These are phyloP conservation scores for Platismatia glauca DNA, from an alignment of 495 filamentous ascomycete genomes.

Conservation along the genomic window DNA sequence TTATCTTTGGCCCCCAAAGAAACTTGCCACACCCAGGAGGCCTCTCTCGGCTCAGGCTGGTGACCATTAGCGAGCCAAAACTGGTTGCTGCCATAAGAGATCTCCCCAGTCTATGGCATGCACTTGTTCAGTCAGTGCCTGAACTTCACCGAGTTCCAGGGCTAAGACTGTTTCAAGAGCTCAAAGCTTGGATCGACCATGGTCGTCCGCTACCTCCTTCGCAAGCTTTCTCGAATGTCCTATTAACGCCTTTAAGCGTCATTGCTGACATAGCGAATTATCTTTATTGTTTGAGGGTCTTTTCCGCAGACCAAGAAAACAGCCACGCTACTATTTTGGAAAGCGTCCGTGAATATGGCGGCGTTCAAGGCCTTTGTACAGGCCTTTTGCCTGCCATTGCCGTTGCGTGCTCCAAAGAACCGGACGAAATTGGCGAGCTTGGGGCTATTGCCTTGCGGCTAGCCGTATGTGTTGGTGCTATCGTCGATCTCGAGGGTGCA, in stretches of 20 bases:
- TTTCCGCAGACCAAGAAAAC: not conserved
- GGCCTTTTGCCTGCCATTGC: conserved; percentile 20
- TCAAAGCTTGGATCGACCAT: conserved; percentile 9
- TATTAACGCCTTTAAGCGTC: conserved; percentile 10
- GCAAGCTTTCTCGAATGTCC: no score
- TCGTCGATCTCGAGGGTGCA: conserved; percentile 28
- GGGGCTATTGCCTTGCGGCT: conserved; percentile 21
- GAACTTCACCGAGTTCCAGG: conserved; percentile 8
- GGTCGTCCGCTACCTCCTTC: no score
- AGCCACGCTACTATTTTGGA: conserved; percentile 6
- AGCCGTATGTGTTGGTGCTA: conserved; percentile 27
- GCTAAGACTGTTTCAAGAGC: conserved; percentile 1
- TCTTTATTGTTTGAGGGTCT: conserved; percentile 3
- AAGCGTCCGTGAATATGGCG: conserved; percentile 10
- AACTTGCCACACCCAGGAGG: no score
- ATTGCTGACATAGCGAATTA: conserved; percentile 8
- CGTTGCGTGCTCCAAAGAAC: conserved; percentile 11
- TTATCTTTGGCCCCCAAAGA: no score
- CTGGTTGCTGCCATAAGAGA: no score
- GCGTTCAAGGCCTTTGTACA: conserved; percentile 26
- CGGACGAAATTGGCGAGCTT: conserved; percentile 19
- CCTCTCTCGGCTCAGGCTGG: no score
- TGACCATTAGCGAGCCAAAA: no score
- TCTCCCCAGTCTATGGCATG: conserved; percentile 11
- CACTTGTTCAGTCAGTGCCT: not conserved